Evolutionary conservation across 129 eudicot species (phyloP), one percentile per base, ranked within the genome.

Genomic region (Flaveria linearis): DNA sequence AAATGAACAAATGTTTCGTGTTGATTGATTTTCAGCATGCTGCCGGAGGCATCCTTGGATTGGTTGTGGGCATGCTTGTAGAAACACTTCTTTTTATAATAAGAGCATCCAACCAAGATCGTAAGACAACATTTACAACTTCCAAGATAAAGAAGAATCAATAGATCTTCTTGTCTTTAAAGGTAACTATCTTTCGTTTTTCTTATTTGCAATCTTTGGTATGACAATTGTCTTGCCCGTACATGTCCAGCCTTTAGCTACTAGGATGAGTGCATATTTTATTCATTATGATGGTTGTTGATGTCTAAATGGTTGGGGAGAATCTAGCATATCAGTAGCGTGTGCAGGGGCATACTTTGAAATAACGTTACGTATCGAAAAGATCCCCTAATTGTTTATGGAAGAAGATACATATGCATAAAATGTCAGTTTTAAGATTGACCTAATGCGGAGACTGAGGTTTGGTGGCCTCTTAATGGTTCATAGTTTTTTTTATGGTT

Each of bases 41-140:
- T 85, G 97, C 93, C 6, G 98, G 98, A 72, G 97, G 97, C 67
- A 91, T 95, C 46, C 86, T 89, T 74, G 99, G 99, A 71, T 89
- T 91, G 81, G 97, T 91, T 60, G 51, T 73, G 68, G 94, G 74
- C 60, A 95, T 95, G 96, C 90, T 95, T 25, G 87, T 91, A 52
- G 97, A 95, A 81, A 89, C 99, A 26, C 82, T 95, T 83, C 90
- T 95, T 18, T 94, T 95, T 86, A 89, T 91, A 41, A 76, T 91
- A 68, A 85, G 94, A 79, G 75, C 90, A 51, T 62, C 93, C 3
- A 68, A 73, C 60, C 77, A 78, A 80, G 90, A 84, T 55, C 80
- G 56, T 3, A 84, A 62, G 79, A 49, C 84, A 13, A 61, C 87
- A 18, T 61, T 80, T 53, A 73, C 86, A n/a, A 69, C 86, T 68